Evolutionary conservation across 371 early-diverging fungal species (phyloP).

Genomic region (Rhizomucor pusillus): DNA sequence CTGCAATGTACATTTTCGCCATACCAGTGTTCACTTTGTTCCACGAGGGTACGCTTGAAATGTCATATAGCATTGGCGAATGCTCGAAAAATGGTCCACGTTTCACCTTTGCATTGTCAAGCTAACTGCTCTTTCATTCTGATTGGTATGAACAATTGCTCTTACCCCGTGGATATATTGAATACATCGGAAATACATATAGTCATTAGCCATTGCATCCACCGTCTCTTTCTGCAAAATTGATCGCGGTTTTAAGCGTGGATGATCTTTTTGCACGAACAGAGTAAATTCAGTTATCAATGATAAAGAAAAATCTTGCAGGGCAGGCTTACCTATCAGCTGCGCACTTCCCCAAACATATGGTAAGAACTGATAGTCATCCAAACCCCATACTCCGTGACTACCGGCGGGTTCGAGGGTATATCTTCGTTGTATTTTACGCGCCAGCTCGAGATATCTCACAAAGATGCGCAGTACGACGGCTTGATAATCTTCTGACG

Average conservation of each 20-base stretch:
- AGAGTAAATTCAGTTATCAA: too few species aligned
- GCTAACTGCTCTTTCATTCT: not conserved
- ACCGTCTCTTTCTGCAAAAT: slow-evolving; percentile 68
- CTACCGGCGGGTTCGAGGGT: slow-evolving; percentile 98
- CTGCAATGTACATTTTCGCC: slow-evolving; percentile 95
- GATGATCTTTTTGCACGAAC: slow-evolving; percentile 37
- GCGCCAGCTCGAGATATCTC: slow-evolving; percentile 81
- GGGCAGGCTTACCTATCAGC: slow-evolving; percentile 47
- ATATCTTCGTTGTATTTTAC: slow-evolving; percentile 85
- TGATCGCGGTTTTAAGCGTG: slow-evolving; percentile 70
- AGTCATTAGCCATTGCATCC: slow-evolving; percentile 67
- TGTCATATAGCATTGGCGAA: slow-evolving; percentile 94
- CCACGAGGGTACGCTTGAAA: slow-evolving; percentile 87
- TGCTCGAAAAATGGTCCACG: slow-evolving; percentile 74
- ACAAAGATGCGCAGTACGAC: slow-evolving; percentile 77
- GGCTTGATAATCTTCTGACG: slow-evolving; percentile 62
- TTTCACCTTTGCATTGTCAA: slow-evolving; percentile 42
- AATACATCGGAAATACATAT: slow-evolving; percentile 88
- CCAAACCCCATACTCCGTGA: slow-evolving; percentile 99
- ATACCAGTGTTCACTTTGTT: slow-evolving; percentile 91
- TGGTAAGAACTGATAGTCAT: slow-evolving; percentile 98
- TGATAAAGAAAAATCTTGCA: not conserved
- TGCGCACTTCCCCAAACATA: slow-evolving; percentile 95
- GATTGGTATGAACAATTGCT: not conserved
- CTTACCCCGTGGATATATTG: slow-evolving; percentile 73